These are phyloP conservation scores for Ilex paraguariensis DNA, from an alignment of 305 asterid genomes.

Conservation along the genomic window DNA sequence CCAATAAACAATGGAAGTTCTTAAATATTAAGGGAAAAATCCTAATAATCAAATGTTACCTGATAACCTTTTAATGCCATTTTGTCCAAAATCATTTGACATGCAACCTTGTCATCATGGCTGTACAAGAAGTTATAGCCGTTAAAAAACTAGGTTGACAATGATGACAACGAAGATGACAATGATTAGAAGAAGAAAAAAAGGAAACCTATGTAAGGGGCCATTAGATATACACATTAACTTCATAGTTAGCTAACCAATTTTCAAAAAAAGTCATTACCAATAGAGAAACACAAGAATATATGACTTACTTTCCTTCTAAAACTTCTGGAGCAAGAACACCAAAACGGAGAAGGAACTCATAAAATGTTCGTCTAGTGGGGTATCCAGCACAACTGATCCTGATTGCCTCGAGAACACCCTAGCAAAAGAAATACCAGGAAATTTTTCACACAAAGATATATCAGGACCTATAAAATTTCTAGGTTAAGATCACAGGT, in stretches of 20 bases:
- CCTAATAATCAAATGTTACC: constrained; percentile 35
- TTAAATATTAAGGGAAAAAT: too few species aligned
- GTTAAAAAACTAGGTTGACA: too few species aligned
- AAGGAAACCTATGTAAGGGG: constrained; percentile 9
- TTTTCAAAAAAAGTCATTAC: neutral
- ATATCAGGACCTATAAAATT: too few species aligned
- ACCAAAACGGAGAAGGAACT: constrained; percentile 98
- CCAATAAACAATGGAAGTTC: too few species aligned
- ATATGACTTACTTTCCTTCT: constrained; percentile 73
- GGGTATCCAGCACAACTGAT: constrained; percentile 99
- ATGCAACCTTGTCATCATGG: constrained; percentile 81
- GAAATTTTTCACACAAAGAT: neutral
- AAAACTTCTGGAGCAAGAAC: constrained; percentile 98
- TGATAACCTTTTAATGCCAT: constrained; percentile 89
- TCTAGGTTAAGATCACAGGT: neutral
- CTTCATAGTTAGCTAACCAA: constrained; percentile 2
- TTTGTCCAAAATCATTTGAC: constrained; percentile 84
- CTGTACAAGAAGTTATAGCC: constrained; percentile 37
- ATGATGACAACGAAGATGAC: too few species aligned
- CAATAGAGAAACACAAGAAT: neutral
- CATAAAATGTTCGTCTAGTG: constrained; percentile 94
- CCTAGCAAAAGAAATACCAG: constrained; percentile 33
- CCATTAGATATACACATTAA: constrained; percentile 11
- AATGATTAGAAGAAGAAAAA: constrained; percentile 4
- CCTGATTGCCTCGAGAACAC: constrained; percentile 99